Evolutionary conservation across 768 basidiomycete species (phyloP), one percentile per base, ranked within the genome.

Genomic region (Agaricus blazei): DNA sequence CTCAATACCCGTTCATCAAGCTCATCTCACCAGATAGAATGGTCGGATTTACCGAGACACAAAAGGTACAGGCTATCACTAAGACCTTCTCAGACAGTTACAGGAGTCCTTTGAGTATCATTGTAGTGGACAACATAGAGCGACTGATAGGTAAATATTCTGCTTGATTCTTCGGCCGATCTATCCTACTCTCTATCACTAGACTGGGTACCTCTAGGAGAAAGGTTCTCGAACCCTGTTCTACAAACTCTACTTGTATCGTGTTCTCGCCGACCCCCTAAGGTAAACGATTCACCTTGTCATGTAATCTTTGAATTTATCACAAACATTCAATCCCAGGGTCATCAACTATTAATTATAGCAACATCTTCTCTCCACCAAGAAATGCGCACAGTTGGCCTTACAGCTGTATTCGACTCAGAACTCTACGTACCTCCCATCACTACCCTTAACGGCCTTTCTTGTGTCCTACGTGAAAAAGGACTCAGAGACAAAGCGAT

Each of bases 141-240:
- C 82, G 96, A 36, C 72, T 99, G 54, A 77, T 99, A 48, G 95
- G 94, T 95, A 44, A 58, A 85, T 67, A 15, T 26, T 27, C 1
- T 28, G 1, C 6, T 9, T 43, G 38, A 47, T 40, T n/a, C 45
- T 48, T 12, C 1, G 44, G 3, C 19, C 1, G 15, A n/a, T 5
- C 4, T 31, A 12, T 52, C 49, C 48, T 9, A 46, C 12, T 15
- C 40, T 15, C 50, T 46, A n/a, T 42, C 27, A 34, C 11, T 58
- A 94, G 96, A 98, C 60, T 99, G 93, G 90, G 93, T 93, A 5
- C 93, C 95, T 3, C 87, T 99, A 71, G 96, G 96, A 2, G 91
- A 88, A 15, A 79, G 94, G 48, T 99, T 98, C 73, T 98, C 96
- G 1, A 98, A 98, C 67, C 76, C 86, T 7, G 92, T 98, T 4